These are phyloP conservation scores for Isabelozyma gotoi DNA, from an alignment of 805 yeast genomes.

Conservation along the genomic window DNA sequence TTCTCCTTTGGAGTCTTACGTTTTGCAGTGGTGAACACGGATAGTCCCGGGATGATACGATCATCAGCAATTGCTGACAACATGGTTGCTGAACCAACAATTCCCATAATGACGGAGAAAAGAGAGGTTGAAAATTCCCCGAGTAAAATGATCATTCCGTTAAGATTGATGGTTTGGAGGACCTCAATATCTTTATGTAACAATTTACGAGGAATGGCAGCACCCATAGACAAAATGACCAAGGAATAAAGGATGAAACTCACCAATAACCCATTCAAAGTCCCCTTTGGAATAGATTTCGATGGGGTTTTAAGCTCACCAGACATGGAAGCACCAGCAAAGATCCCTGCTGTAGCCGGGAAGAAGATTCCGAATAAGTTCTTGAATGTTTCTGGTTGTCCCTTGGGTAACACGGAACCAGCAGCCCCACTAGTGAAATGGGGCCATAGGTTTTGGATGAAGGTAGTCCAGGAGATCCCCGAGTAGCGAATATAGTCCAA, in stretches of 20 bases:
- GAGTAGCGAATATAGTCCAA: conserved; percentile 51
- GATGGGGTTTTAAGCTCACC: conserved; percentile 89
- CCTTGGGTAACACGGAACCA: conserved; percentile 64
- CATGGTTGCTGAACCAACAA: conserved; percentile 92
- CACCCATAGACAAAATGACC: conserved; percentile 82
- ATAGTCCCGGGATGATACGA: conserved; percentile 77
- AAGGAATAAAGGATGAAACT: conserved; percentile 75
- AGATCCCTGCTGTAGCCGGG: conserved; percentile 98
- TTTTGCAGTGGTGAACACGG: conserved; percentile 43
- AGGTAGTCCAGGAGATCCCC: conserved; percentile 72
- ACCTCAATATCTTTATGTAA: conserved; percentile 80
- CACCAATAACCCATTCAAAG: conserved; percentile 74
- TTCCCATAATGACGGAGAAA: conserved; percentile 92
- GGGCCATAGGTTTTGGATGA: conserved; percentile 69
- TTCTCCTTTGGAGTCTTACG: conserved; percentile 40
- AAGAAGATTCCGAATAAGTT: conserved; percentile 92
- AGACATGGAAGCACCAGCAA: conserved; percentile 99
- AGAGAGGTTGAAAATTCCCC: conserved; percentile 94
- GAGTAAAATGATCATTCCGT: conserved; percentile 64
- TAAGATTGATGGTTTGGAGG: conserved; percentile 75
- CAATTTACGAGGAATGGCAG: conserved; percentile 75
- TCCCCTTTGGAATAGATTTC: conserved; percentile 89
- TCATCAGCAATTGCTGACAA: conserved; percentile 91
- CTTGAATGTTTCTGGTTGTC: conserved; percentile 66
- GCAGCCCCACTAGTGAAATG: conserved; percentile 88